Evolutionary conservation across 345 rosid species (phyloP).

Genomic region (Pugionium dolabratum): DNA sequence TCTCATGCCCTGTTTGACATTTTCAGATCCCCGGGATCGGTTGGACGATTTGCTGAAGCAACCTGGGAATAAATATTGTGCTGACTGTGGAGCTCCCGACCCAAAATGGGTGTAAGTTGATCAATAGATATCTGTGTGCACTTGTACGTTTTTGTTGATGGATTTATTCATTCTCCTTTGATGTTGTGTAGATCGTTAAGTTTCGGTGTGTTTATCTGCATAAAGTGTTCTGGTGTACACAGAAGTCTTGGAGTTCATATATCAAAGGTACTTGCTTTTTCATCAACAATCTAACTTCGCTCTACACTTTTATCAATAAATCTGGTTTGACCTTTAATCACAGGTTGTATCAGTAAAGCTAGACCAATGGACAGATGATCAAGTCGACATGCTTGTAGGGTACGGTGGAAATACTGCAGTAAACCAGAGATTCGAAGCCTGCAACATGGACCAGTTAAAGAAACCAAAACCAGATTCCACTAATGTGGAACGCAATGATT

Average conservation of each 20-base stretch:
- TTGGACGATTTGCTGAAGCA: conserved; percentile 58
- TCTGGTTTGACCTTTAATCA: background rate
- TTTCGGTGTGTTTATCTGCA: conserved; percentile 86
- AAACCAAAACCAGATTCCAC: conserved; percentile 83
- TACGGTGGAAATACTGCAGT: conserved; percentile 75
- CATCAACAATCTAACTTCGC: background rate
- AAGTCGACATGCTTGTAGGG: conserved; percentile 58
- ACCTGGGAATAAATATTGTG: conserved; percentile 66
- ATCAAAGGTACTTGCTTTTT: conserved; percentile 60
- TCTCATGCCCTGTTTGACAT: conserved; percentile 10
- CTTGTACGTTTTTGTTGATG: background rate
- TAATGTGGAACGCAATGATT: conserved; percentile 75
- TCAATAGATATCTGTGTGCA: background rate
- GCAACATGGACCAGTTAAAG: conserved; percentile 51
- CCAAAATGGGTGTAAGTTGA: conserved; percentile 97
- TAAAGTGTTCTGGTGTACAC: conserved; percentile 97
- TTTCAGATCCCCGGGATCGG: conserved; percentile 54
- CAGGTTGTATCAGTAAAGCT: conserved; percentile 92
- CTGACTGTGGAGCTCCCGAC: conserved; percentile 92
- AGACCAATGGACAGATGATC: conserved; percentile 96
- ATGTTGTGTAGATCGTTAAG: conserved; percentile 64
- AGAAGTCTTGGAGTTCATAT: conserved; percentile 98
- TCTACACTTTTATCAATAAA: background rate
- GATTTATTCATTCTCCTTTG: conserved; percentile 31
- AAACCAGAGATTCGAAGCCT: conserved; percentile 79